Evolutionary conservation across 2,329 filamentous ascomycete species (phyloP).

Genomic region (Botrytis tulipae): DNA sequence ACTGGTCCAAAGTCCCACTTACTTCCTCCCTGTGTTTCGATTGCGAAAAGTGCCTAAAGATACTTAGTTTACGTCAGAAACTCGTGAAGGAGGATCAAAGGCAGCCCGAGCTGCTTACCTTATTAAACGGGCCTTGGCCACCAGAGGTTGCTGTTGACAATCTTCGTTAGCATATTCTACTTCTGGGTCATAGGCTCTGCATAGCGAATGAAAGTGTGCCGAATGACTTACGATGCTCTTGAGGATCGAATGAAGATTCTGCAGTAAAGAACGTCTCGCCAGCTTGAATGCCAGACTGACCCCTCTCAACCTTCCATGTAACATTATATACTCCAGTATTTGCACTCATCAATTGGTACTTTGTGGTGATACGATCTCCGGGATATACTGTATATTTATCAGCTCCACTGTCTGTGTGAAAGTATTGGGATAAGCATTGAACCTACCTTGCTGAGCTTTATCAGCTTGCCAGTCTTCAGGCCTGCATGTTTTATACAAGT

Average conservation of each 20-base stretch:
- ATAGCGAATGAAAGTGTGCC: neutral
- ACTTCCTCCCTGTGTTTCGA: neutral
- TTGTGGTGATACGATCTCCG: neutral
- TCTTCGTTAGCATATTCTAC: neutral
- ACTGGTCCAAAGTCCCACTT: conserved; percentile 9
- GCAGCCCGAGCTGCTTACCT: neutral
- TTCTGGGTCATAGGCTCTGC: no score
- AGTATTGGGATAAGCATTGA: neutral
- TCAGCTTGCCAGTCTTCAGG: neutral
- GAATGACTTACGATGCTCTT: conserved; percentile 2
- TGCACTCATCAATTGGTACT: neutral
- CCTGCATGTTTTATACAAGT: neutral
- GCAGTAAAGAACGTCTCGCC: neutral
- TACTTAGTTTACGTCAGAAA: neutral
- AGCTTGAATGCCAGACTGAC: neutral
- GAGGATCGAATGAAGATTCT: neutral
- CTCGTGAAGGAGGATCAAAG: neutral
- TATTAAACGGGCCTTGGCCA: neutral
- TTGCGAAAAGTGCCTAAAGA: neutral
- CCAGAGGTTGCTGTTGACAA: neutral
- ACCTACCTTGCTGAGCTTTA: neutral
- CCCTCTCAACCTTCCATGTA: neutral
- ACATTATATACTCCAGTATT: neutral
- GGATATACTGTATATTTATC: neutral
- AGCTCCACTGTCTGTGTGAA: neutral